These are phyloP conservation scores for Hygrophorus russula DNA, from an alignment of 768 basidiomycete genomes.

Conservation along the genomic window DNA sequence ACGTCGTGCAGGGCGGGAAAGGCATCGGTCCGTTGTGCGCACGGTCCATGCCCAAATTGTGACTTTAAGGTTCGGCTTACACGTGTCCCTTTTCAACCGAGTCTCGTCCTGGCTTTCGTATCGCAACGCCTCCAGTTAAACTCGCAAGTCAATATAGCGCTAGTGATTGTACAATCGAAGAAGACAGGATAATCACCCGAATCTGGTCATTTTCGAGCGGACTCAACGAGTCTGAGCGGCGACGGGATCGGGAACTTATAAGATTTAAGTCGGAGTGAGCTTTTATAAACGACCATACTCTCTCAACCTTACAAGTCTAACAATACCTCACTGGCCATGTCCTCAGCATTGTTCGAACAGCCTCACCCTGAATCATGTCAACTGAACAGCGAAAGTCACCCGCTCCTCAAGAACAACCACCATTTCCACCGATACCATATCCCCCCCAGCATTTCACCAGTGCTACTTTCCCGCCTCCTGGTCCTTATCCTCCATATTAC, in stretches of 20 bases:
- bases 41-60: no score
- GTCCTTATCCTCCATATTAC: slow-evolving; percentile 28
- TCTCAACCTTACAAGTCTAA: no score
- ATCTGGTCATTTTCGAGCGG: background rate
- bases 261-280: slow-evolving; percentile 34
- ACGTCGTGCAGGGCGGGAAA: no score
- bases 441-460: slow-evolving; percentile 18
- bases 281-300: slow-evolving; percentile 3
- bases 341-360: background rate
- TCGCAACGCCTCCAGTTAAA: no score
- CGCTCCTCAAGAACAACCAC: background rate
- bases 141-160: no score
- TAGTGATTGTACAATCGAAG: no score
- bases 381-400: slow-evolving; percentile 1
- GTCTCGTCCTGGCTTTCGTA: no score
- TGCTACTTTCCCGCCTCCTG: slow-evolving; percentile 20
- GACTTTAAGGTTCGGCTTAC: no score
- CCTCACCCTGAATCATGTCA: no score
- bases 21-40: no score
- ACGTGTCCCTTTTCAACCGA: no score
- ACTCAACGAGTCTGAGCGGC: slow-evolving; percentile 27
- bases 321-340: background rate
- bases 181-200: no score
- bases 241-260: slow-evolving; percentile 24
- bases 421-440: slow-evolving; percentile 1